A percentile compares a stretch with the other conserved stretches of the same genome.
Conservation (phyloP, 768 basidiomycete species). For the Pleurotus giganteus region DNA sequence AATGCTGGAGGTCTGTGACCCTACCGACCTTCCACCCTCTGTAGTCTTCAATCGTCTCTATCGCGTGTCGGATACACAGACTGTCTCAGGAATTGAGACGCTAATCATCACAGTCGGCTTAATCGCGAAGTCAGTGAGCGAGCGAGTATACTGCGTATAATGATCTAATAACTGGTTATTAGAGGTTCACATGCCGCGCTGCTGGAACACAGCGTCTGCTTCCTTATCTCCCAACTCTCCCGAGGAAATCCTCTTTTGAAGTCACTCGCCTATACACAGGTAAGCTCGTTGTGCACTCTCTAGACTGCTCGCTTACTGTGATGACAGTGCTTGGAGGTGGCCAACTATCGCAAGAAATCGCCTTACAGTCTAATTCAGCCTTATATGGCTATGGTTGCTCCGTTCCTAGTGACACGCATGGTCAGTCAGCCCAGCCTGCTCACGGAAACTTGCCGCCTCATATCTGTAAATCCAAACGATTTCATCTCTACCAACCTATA, state of each 20-base stretch:
- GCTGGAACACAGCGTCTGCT: slow-evolving; percentile 56
- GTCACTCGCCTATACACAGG: slow-evolving; percentile 69
- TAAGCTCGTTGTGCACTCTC: slow-evolving; percentile 22
- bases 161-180: slow-evolving; percentile 9
- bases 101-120: slow-evolving; percentile 57
- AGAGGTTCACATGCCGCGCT: slow-evolving; percentile 51
- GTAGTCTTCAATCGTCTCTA: slow-evolving; percentile 44
- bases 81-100: slow-evolving; percentile 58
- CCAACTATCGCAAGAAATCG: slow-evolving; percentile 56
- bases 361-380: slow-evolving; percentile 70
- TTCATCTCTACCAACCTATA: slow-evolving; percentile 66
- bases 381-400: slow-evolving; percentile 64
- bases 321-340: slow-evolving; percentile 54
- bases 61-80: slow-evolving; percentile 43
- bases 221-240: slow-evolving; percentile 66
- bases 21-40: slow-evolving; percentile 11
- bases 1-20: slow-evolving; percentile 42
- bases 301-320: slow-evolving; percentile 9
- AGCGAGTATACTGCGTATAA: background rate
- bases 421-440: slow-evolving; percentile 58
- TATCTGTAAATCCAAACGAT: slow-evolving; percentile 51
- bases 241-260: slow-evolving; percentile 67
- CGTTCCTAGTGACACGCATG: slow-evolving; percentile 60
- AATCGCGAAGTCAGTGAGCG: slow-evolving; percentile 43
- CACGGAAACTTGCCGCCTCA: slow-evolving; percentile 64